Percentiles rank a stretch among this genome's conserved stretches.
Evolutionary conservation across 2,329 filamentous ascomycete species (phyloP).

Genomic region (Macrophomina pseudophaseolina): DNA sequence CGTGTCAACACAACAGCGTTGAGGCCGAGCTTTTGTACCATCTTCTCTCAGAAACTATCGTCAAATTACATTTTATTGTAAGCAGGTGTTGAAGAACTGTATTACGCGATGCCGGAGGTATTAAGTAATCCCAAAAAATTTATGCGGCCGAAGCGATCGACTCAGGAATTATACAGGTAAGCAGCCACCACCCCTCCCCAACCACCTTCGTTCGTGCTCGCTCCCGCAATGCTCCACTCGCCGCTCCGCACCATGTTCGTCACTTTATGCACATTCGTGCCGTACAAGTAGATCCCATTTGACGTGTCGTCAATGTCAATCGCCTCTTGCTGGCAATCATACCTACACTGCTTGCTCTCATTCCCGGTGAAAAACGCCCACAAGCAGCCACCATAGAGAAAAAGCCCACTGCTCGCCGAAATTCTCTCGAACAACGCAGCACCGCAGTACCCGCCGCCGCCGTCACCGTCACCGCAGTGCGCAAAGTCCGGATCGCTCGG

Average conservation of each 20-base stretch:
- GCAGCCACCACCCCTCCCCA: conserved; percentile 27
- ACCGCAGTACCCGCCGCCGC: conserved; percentile 28
- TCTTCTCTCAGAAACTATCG: no score
- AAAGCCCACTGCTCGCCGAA: not conserved
- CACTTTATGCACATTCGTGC: conserved; percentile 25
- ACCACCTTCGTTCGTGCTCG: conserved; percentile 16
- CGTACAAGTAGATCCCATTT: conserved; percentile 5
- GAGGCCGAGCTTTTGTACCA: no score
- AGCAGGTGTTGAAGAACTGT: not conserved
- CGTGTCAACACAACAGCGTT: no score
- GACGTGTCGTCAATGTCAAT: not conserved
- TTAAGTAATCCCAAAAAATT: conserved; percentile 16
- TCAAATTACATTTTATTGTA: no score
- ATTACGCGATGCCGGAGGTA: not conserved
- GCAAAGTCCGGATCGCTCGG: conserved; percentile 41
- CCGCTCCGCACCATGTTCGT: conserved; percentile 14
- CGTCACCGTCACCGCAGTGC: conserved; percentile 26
- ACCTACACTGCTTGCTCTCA: not conserved
- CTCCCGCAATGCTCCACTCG: not conserved
- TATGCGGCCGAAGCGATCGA: conserved; percentile 7
- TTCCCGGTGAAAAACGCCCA: conserved; percentile 22
- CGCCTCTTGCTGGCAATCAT: conserved; percentile 18
- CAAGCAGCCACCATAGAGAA: conserved; percentile 24
- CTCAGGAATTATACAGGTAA: conserved; percentile 25
- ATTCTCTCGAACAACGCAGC: conserved; percentile 24